Conservation (phyloP, 768 basidiomycete species). For the Chalciporus piperatus region DNA sequence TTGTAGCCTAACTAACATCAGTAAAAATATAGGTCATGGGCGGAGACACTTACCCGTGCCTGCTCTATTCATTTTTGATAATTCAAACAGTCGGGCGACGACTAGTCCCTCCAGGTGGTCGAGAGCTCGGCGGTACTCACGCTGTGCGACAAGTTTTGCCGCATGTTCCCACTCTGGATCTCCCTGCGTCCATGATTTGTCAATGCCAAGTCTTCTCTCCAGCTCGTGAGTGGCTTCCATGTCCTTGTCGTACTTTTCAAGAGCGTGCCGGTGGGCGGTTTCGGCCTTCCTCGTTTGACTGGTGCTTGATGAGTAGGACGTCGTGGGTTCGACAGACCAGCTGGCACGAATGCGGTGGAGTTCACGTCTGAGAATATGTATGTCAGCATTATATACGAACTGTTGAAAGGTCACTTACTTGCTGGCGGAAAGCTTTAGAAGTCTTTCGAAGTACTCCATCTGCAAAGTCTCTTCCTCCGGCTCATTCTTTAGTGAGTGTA, state of each 20-base stretch:
- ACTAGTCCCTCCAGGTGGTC: conserved; percentile 15
- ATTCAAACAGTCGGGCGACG: conserved; percentile 15
- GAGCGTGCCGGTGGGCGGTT: conserved; percentile 1
- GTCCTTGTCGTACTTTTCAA: conserved; percentile 6
- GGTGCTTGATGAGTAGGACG: background rate
- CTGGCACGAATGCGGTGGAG: background rate
- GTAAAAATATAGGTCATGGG: background rate
- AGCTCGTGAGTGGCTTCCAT: conserved; percentile 15
- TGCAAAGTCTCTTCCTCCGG: conserved; percentile 5
- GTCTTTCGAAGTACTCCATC: conserved; percentile 17
- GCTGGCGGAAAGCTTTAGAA: background rate
- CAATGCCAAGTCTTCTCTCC: conserved; percentile 20
- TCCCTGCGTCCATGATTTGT: conserved; percentile 6
- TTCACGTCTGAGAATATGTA: too few species aligned
- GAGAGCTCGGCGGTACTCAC: conserved; percentile 10
- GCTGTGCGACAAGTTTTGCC: background rate
- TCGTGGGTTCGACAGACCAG: background rate
- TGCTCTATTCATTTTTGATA: conserved; percentile 21
- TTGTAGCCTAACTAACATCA: conserved; percentile 1
- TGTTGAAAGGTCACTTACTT: conserved; percentile 6
- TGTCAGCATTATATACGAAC: background rate
- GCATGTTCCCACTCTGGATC: conserved; percentile 11
- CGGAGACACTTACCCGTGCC: conserved; percentile 13
- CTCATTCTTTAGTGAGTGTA: background rate
- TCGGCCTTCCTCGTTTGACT: background rate